phyloP scores from a whole-genome alignment of 805 yeast genomes.

The Tetrapisispora arboricola region DNA sequence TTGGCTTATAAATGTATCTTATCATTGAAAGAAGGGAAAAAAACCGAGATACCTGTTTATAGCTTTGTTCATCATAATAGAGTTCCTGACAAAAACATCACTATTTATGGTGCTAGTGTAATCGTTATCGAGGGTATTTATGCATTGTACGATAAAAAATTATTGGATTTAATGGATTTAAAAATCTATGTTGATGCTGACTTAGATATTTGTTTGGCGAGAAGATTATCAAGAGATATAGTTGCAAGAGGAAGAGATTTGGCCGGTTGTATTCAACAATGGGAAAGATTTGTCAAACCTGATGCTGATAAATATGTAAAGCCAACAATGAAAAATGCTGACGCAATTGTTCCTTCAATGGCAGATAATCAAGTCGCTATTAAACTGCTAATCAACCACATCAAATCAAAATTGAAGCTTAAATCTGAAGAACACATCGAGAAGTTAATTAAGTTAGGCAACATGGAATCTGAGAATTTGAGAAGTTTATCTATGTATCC shows the following conservation, averaged over 20 bases:
- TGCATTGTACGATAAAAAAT: conserved; percentile 60
- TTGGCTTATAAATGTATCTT: conserved; percentile 51
- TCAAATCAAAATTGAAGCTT: conserved; percentile 53
- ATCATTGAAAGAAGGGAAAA: conserved; percentile 60
- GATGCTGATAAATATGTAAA: conserved; percentile 66
- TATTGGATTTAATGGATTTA: conserved; percentile 69
- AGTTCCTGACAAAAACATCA: conserved; percentile 53
- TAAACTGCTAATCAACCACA: conserved; percentile 66
- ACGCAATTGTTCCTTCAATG: conserved; percentile 85
- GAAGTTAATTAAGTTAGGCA: conserved; percentile 43
- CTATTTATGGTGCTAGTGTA: conserved; percentile 89
- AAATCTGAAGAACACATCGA: conserved; percentile 63
- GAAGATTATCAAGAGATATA: conserved; percentile 81
- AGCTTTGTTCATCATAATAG: conserved; percentile 55
- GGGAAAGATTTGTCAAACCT: conserved; percentile 89
- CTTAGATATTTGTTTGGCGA: conserved; percentile 80
- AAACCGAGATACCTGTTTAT: conserved; percentile 56
- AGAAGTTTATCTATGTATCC: conserved; percentile 13
- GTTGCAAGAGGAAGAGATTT: conserved; percentile 78
- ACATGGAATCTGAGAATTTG: conserved; percentile 5
- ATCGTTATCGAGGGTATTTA: conserved; percentile 88
- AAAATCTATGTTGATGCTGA: conserved; percentile 92
- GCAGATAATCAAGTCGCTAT: conserved; percentile 76
- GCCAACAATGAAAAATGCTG: conserved; percentile 62
- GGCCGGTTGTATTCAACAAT: conserved; percentile 72